Evolutionary conservation across 208 protist species (phyloP).

Genomic region (Trypanosoma vivax): DNA sequence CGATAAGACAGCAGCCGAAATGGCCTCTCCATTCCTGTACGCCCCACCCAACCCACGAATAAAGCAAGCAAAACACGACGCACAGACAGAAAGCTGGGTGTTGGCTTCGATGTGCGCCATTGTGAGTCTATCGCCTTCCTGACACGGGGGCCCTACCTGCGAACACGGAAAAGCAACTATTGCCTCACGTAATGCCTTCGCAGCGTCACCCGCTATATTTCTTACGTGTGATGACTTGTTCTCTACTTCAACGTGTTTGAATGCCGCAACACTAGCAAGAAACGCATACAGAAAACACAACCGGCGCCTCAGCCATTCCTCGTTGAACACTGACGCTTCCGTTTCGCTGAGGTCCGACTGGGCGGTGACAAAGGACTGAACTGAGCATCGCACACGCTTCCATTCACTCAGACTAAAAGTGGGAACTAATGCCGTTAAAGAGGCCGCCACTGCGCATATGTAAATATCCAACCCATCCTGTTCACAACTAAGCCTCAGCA

Average conservation of each 20-base stretch:
- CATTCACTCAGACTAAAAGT: conserved; percentile 29
- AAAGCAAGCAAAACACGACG: conserved; percentile 17
- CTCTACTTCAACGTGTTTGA: neutral
- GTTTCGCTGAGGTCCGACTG: neutral
- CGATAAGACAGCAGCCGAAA: conserved; percentile 40
- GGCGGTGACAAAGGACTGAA: neutral
- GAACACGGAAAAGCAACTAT: no score
- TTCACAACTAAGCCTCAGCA: conserved; percentile 7
- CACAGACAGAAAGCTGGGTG: conserved; percentile 20
- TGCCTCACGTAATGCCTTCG: neutral
- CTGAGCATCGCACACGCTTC: conserved; percentile 13
- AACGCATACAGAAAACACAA: conserved; percentile 32
- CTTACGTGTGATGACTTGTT: neutral
- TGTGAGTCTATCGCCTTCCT: neutral
- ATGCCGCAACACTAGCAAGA: conserved; percentile 20
- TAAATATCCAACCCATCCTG: conserved; percentile 3
- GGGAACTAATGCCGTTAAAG: conserved; percentile 36
- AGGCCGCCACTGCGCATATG: conserved; percentile 33
- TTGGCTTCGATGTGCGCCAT: neutral
- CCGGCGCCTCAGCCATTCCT: conserved; percentile 7
- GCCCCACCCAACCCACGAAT: conserved; percentile 27
- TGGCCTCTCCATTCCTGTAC: conserved; percentile 21
- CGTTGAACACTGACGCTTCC: neutral
- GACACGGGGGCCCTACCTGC: neutral
- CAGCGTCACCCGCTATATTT: conserved; percentile 8